These are phyloP conservation scores for Hapsidospora chrysogenum DNA, from an alignment of 495 filamentous ascomycete species.

Conservation along the genomic window DNA sequence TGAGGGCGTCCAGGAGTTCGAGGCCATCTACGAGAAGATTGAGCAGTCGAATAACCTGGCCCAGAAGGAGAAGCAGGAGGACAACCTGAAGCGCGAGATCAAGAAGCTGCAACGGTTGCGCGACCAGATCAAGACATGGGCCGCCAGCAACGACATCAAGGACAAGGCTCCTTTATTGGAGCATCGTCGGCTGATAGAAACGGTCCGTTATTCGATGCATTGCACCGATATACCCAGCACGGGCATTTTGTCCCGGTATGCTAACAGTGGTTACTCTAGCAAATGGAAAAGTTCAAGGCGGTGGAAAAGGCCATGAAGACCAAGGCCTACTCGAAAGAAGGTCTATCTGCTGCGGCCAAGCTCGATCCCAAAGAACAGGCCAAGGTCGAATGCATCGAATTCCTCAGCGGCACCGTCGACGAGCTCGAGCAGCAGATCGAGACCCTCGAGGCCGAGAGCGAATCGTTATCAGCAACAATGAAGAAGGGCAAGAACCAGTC, in stretches of 20 bases:
- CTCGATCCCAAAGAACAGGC: conserved; percentile 91
- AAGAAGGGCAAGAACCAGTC: conserved; percentile 86
- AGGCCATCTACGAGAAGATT: conserved; percentile 91
- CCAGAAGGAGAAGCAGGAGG: conserved; percentile 95
- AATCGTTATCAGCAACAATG: conserved; percentile 68
- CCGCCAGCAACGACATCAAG: conserved; percentile 92
- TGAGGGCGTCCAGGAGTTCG: conserved; percentile 85
- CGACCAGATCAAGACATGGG: conserved; percentile 99
- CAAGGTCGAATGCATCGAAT: conserved; percentile 71
- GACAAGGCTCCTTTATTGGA: conserved; percentile 92
- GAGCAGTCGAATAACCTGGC: conserved; percentile 75
- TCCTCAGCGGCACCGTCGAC: conserved; percentile 75
- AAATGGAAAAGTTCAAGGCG: conserved; percentile 99
- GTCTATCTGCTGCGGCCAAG: conserved; percentile 73
- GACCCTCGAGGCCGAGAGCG: conserved; percentile 76
- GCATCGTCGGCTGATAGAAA: conserved; percentile 88
- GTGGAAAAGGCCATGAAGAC: conserved; percentile 99
- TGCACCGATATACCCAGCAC: conserved; percentile 3
- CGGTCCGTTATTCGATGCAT: conserved; percentile 41
- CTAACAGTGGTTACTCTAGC: conserved; percentile 43
- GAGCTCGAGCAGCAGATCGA: conserved; percentile 90
- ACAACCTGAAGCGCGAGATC: conserved; percentile 95
- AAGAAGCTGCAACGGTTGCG: conserved; percentile 96
- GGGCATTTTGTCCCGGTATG: neutral
- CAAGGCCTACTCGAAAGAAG: conserved; percentile 98